Percentiles rank a stretch among this genome's conserved stretches.
phyloP scores from a whole-genome alignment of 805 yeast genomes.

The Saccharomycopsis sp. region DNA sequence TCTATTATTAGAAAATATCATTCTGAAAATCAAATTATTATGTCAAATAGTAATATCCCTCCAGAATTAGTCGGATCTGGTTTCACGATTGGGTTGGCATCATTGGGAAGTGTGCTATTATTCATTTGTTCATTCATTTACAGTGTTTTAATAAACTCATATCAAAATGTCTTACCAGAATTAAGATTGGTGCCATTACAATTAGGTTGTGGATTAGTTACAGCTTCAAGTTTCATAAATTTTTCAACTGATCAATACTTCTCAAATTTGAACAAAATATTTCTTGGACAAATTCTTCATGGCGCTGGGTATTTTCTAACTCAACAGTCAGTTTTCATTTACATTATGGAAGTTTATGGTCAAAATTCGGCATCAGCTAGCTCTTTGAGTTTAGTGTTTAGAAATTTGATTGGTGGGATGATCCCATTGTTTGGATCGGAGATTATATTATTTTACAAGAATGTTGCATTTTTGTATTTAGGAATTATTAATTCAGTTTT shows the following conservation, averaged over 20 bases:
- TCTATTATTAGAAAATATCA: slow-evolving; percentile 9
- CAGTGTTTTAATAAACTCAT: neutral
- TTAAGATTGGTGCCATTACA: slow-evolving; percentile 7
- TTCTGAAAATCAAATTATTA: neutral
- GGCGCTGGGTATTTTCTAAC: slow-evolving; percentile 16
- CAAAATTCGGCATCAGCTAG: slow-evolving; percentile 14
- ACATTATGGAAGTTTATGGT: slow-evolving; percentile 17
- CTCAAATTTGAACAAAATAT: neutral
- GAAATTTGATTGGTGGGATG: slow-evolving; percentile 11
- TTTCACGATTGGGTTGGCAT: slow-evolving; percentile 10
- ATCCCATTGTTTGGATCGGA: slow-evolving; percentile 12
- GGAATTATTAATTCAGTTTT: slow-evolving; percentile 7
- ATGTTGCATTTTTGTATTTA: slow-evolving; percentile 13
- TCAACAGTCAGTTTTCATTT: slow-evolving; percentile 15
- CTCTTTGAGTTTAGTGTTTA: slow-evolving; percentile 8
- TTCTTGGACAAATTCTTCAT: slow-evolving; percentile 10
- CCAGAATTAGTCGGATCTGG: slow-evolving; percentile 9
- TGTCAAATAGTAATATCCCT: neutral
- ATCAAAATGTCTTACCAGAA: slow-evolving; percentile 9
- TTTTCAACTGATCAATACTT: slow-evolving; percentile 3
- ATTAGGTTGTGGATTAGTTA: slow-evolving; percentile 9
- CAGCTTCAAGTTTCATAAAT: slow-evolving; percentile 6
- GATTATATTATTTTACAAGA: slow-evolving; percentile 3
- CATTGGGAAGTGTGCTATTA: slow-evolving; percentile 9
- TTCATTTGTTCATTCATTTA: neutral